Conservation (phyloP, 1,284 basidiomycete species). For the Hymenochaete sp. region DNA sequence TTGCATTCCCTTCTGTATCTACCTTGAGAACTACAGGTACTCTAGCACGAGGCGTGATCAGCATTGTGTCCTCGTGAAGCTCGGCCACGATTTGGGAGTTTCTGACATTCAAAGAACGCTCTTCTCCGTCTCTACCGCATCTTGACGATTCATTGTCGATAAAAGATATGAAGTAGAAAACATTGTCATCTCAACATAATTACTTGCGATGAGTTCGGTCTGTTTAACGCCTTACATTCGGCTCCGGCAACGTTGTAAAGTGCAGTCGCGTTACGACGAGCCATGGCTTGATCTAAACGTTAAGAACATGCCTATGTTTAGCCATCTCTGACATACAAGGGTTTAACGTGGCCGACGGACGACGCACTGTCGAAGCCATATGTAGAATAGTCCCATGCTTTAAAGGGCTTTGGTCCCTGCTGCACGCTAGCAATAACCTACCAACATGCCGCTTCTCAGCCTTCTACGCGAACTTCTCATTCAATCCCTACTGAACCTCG, state of each 20-base stretch:
- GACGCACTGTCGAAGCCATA: no score
- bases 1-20: no score
- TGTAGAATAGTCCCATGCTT: conserved; percentile 1
- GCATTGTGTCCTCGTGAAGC: conserved; percentile 5
- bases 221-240: conserved; percentile 1
- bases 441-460: conserved; percentile 10
- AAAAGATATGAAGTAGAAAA: no score
- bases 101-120: no score
- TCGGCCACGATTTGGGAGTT: no score
- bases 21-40: no score
- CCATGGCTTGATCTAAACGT: conserved; percentile 8
- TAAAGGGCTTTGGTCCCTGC: conserved; percentile 2
- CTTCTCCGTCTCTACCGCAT: no score
- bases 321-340: background rate
- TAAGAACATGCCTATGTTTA: conserved; percentile 2
- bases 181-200: no score
- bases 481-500: conserved; percentile 10
- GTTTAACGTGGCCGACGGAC: no score
- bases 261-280: conserved; percentile 3
- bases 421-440: background rate
- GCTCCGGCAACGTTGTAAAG: conserved; percentile 8
- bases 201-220: conserved; percentile 12
- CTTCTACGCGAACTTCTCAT: conserved; percentile 17
- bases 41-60: background rate
- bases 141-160: no score